phyloP scores from a whole-genome alignment of 345 rosid species.

The Crucihimalaya himalaica region DNA sequence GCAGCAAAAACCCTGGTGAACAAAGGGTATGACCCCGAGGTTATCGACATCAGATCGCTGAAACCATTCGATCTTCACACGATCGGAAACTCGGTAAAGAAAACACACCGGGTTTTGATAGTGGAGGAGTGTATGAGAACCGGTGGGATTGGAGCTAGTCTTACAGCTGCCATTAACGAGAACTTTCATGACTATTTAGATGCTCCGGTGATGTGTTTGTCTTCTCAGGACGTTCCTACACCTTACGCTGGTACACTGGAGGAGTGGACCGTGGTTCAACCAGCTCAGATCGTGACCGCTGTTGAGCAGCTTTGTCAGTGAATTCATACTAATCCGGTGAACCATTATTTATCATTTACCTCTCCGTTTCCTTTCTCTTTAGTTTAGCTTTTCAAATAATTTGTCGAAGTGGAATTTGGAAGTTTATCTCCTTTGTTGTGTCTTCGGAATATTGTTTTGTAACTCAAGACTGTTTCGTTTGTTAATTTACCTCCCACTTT shows the following conservation, averaged over 20 bases:
- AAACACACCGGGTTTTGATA: constrained; percentile 84
- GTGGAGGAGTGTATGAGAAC: constrained; percentile 99
- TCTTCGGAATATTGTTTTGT: constrained; percentile 21
- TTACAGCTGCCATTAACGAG: constrained; percentile 85
- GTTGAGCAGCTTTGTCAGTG: constrained; percentile 91
- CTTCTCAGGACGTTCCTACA: constrained; percentile 96
- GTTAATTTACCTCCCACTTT: not conserved
- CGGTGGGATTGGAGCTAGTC: constrained; percentile 95
- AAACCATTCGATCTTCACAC: constrained; percentile 90
- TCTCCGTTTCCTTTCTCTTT: constrained; percentile 3
- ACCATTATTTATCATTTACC: constrained; percentile 17
- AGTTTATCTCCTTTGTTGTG: constrained; percentile 16
- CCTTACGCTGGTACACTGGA: constrained; percentile 89
- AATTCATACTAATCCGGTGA: constrained; percentile 22
- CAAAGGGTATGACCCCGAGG: constrained; percentile 95
- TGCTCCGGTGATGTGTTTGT: constrained; percentile 89
- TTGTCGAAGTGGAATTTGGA: constrained; percentile 22
- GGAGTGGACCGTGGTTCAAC: constrained; percentile 94
- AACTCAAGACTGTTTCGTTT: constrained; percentile 5
- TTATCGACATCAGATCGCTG: constrained; percentile 88
- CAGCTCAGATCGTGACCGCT: constrained; percentile 90
- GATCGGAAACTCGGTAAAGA: constrained; percentile 89
- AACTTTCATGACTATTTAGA: constrained; percentile 92
- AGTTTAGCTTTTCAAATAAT: constrained; percentile 11
- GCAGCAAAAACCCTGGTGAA: constrained; percentile 89